phyloP scores from a whole-genome alignment of 176 grass and related monocot genomes.

The Calamus simplicifolius region DNA sequence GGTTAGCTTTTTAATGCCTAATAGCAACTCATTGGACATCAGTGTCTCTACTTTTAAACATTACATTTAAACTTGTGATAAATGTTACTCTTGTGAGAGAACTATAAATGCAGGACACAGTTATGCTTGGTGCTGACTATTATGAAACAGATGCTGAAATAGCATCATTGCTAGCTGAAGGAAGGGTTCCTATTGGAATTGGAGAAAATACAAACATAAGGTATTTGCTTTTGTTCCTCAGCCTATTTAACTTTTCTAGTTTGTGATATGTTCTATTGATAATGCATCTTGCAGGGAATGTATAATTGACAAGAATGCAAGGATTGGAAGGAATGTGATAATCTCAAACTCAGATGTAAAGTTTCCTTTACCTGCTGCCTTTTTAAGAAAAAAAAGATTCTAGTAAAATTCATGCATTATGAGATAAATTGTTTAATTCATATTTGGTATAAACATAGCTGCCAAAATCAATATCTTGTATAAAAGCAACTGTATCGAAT shows the following conservation, averaged over 20 bases:
- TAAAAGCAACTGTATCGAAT: too few relatives aligned
- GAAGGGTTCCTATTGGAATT: conserved; percentile 73
- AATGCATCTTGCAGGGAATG: conserved; percentile 45
- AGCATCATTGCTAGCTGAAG: conserved; percentile 44
- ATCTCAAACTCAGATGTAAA: conserved; percentile 70
- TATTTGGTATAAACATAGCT: too few relatives aligned
- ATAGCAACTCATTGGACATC: too few relatives aligned
- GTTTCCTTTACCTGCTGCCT: neutral
- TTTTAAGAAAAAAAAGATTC: too few relatives aligned
- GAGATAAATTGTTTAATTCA: neutral
- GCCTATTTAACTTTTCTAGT: neutral
- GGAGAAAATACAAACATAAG: conserved; percentile 78
- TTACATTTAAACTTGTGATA: neutral
- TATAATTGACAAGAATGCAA: conserved; percentile 90
- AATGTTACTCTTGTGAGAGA: neutral
- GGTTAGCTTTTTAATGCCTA: conserved; percentile 22
- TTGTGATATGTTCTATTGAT: neutral
- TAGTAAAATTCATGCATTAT: neutral
- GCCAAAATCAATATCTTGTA: too few relatives aligned
- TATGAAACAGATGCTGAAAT: conserved; percentile 78
- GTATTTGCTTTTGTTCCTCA: conserved; percentile 27
- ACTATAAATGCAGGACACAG: conserved; percentile 50
- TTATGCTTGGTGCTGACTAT: conserved; percentile 86
- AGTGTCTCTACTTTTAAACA: neutral
- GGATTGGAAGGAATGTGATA: conserved; percentile 68